Percentiles rank a stretch among this genome's conserved stretches.
These are phyloP conservation scores for Clonostachys solani DNA, from an alignment of 2,329 filamentous ascomycete genomes.

Conservation along the genomic window DNA sequence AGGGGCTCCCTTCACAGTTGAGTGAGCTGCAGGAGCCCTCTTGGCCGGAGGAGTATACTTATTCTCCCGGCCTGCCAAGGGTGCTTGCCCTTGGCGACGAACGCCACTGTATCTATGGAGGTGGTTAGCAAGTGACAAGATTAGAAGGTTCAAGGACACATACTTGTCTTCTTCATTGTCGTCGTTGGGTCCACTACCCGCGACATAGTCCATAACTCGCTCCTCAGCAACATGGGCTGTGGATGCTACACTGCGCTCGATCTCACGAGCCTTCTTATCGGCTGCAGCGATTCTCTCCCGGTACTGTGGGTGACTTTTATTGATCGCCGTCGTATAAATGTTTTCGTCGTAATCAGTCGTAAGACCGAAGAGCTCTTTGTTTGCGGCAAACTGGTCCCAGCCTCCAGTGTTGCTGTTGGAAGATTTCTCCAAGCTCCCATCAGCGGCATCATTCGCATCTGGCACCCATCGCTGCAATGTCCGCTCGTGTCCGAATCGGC, in stretches of 20 bases:
- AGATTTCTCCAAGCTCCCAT: slow-evolving; percentile 67
- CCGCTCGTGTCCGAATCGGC: slow-evolving; percentile 65
- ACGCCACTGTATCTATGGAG: slow-evolving; percentile 80
- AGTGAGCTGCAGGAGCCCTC: slow-evolving; percentile 70
- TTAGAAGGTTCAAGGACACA: slow-evolving; percentile 15
- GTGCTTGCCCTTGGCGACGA: slow-evolving; percentile 67
- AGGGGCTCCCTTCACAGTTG: slow-evolving; percentile 71
- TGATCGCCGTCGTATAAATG: slow-evolving; percentile 87
- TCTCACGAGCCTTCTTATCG: slow-evolving; percentile 82
- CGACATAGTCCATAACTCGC: slow-evolving; percentile 64
- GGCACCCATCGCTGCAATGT: slow-evolving; percentile 80
- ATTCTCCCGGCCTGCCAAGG: slow-evolving; percentile 52
- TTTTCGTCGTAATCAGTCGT: slow-evolving; percentile 91
- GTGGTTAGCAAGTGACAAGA: slow-evolving; percentile 9
- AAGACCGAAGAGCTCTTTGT: slow-evolving; percentile 82
- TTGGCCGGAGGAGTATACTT: slow-evolving; percentile 91
- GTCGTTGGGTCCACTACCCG: slow-evolving; percentile 58
- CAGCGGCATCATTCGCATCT: slow-evolving; percentile 53
- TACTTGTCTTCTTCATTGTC: slow-evolving; percentile 93
- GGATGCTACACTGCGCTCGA: slow-evolving; percentile 68
- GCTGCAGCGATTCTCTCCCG: slow-evolving; percentile 73
- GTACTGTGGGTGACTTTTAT: slow-evolving; percentile 80
- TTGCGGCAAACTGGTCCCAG: slow-evolving; percentile 95
- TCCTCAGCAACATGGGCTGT: slow-evolving; percentile 90
- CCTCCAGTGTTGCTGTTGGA: slow-evolving; percentile 28